A percentile compares a stretch with the other conserved stretches of the same genome.
Evolutionary conservation across 2,329 filamentous ascomycete species (phyloP).

Genomic region (Pseudopyricularia javanii): DNA sequence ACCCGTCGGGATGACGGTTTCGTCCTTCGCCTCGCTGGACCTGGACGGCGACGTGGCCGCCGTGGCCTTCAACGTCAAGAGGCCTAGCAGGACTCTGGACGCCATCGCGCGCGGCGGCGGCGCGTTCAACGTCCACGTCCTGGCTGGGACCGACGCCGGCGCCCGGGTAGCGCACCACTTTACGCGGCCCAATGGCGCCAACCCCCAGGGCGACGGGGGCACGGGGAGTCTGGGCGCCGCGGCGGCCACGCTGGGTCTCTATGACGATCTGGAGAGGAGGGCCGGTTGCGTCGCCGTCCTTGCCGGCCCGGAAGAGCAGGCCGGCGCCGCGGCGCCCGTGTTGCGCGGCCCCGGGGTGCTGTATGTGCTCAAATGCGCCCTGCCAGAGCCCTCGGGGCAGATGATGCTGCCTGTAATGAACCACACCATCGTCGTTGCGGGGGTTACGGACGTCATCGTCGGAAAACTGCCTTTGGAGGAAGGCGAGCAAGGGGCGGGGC

Average conservation of each 20-base stretch:
- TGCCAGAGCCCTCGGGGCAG: neutral
- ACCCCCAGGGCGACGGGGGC: constrained; percentile 2
- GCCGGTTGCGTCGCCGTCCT: constrained; percentile 12
- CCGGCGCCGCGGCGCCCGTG: constrained; percentile 21
- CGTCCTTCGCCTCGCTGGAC: constrained; percentile 44
- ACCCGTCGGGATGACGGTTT: constrained; percentile 42
- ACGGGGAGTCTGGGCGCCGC: constrained; percentile 24
- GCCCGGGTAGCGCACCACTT: constrained; percentile 39
- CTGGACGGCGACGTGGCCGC: constrained; percentile 33
- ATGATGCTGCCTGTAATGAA: neutral
- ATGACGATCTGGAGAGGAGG: constrained; percentile 19
- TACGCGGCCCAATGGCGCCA: constrained; percentile 30
- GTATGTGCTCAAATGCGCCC: constrained; percentile 21
- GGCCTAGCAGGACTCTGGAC: constrained; percentile 41
- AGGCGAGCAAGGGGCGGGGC: neutral
- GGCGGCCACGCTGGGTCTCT: constrained; percentile 25
- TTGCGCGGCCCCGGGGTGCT: constrained; percentile 39
- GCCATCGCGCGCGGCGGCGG: constrained; percentile 30
- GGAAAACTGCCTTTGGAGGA: neutral
- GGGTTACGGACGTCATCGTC: constrained; percentile 1
- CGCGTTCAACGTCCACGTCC: constrained; percentile 42
- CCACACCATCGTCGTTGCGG: constrained; percentile 3
- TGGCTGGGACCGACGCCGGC: constrained; percentile 32
- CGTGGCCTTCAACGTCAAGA: constrained; percentile 44
- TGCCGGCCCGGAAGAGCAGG: constrained; percentile 6